A percentile compares a stretch with the other conserved stretches of the same genome.
phyloP scores from a whole-genome alignment of 768 basidiomycete genomes.

The Calocybe indica region DNA sequence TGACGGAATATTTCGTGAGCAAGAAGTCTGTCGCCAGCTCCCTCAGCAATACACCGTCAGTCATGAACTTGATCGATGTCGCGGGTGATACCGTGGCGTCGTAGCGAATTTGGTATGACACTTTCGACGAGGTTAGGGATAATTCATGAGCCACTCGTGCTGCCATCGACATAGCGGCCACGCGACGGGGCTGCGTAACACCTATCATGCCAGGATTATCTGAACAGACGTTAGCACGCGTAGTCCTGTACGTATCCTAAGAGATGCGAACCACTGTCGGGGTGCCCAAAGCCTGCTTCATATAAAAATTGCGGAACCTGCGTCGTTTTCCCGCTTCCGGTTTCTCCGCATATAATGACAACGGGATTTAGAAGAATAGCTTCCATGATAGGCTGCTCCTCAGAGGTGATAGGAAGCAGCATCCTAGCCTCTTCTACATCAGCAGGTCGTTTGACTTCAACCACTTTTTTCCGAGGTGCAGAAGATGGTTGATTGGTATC shows the following conservation, averaged over 20 bases:
- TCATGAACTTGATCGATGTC: constrained; percentile 99
- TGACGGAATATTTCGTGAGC: constrained; percentile 89
- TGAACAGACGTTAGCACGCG: constrained; percentile 22
- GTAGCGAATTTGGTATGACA: constrained; percentile 97
- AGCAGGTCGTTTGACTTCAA: constrained; percentile 54
- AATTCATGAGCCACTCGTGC: constrained; percentile 89
- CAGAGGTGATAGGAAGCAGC: constrained; percentile 81
- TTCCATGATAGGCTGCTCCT: constrained; percentile 95
- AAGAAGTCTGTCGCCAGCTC: constrained; percentile 91
- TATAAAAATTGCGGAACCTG: constrained; percentile 98
- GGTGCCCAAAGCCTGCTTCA: constrained; percentile 89
- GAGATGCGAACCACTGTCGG: constrained; percentile 60
- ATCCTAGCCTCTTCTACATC: constrained; percentile 75
- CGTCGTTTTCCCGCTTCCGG: constrained; percentile 97
- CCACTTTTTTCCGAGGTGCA: constrained; percentile 29
- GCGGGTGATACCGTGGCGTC: constrained; percentile 87
- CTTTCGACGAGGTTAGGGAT: constrained; percentile 71
- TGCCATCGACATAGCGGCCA: constrained; percentile 96
- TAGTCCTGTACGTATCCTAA: not conserved
- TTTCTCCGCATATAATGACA: constrained; percentile 85
- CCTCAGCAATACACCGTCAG: constrained; percentile 92
- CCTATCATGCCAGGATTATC: constrained; percentile 99
- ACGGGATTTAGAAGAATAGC: constrained; percentile 82
- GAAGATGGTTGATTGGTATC: constrained; percentile 10
- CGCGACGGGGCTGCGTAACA: constrained; percentile 93